Conservation (phyloP, 306 rosid genomes). For the Malus fusca region DNA sequence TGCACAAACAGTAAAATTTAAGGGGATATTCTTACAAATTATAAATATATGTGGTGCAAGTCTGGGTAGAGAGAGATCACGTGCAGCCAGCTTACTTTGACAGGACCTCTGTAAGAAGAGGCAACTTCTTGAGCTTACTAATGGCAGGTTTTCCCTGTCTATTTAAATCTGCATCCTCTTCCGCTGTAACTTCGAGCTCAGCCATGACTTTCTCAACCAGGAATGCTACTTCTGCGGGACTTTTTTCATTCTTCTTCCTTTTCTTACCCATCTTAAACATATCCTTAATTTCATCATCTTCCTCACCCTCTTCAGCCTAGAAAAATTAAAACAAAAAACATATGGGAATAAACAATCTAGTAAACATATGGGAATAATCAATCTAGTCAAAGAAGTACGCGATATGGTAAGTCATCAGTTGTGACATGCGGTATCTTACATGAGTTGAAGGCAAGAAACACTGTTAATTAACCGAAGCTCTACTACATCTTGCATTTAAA, state of each 20-base stretch:
- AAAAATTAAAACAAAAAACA: slow-evolving; percentile 14
- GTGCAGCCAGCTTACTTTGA: slow-evolving; percentile 56
- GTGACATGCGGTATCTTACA: background rate
- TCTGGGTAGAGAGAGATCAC: background rate
- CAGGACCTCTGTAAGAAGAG: slow-evolving; percentile 81
- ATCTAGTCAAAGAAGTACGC: background rate
- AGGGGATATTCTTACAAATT: background rate
- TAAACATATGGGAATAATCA: background rate
- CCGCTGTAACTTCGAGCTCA: slow-evolving; percentile 92
- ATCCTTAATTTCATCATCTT: slow-evolving; percentile 63
- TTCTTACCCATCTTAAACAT: slow-evolving; percentile 82
- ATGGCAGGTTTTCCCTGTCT: slow-evolving; percentile 80
- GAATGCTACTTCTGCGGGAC: slow-evolving; percentile 87
- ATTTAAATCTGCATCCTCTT: slow-evolving; percentile 89
- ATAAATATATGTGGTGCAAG: background rate
- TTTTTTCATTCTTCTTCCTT: slow-evolving; percentile 75
- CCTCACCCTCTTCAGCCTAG: slow-evolving; percentile 94
- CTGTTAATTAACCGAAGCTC: background rate
- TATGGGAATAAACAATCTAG: background rate
- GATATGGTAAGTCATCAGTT: background rate
- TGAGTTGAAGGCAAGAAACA: background rate
- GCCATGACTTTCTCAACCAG: slow-evolving; percentile 96
- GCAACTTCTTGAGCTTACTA: slow-evolving; percentile 79
- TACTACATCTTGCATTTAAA: background rate
- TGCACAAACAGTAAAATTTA: slow-evolving; percentile 15